Conservation (phyloP, 345 rosid species). For the Xanthoceras sorbifolium region DNA sequence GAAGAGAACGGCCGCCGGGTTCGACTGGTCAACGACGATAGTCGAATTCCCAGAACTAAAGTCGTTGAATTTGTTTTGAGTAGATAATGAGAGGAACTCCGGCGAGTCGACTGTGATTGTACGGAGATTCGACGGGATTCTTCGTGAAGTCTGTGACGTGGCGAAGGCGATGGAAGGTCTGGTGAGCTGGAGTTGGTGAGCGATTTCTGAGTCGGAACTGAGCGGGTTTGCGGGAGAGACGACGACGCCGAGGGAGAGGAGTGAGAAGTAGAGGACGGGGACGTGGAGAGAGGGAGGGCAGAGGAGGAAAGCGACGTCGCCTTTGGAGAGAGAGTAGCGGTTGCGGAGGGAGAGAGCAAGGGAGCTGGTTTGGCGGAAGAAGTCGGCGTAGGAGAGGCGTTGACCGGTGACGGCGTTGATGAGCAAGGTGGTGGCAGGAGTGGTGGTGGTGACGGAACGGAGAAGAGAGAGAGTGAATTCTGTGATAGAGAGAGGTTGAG, state of each 20-base stretch:
- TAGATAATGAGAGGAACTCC: constrained; percentile 56
- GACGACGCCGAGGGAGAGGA: constrained; percentile 68
- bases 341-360: constrained; percentile 38
- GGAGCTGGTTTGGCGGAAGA: constrained; percentile 48
- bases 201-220: constrained; percentile 62
- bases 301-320: constrained; percentile 70
- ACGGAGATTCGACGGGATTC: constrained; percentile 43
- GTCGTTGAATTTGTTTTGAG: constrained; percentile 21
- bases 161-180: constrained; percentile 76
- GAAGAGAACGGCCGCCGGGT: constrained; percentile 72
- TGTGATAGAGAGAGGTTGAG: constrained; percentile 55
- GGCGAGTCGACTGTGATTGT: constrained; percentile 72
- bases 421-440: constrained; percentile 36
- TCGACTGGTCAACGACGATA: too few relatives aligned
- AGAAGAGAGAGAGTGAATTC: constrained; percentile 54
- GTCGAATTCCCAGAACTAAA: too few relatives aligned
- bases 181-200: constrained; percentile 52
- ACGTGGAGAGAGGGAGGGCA: constrained; percentile 59
- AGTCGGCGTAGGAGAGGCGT: constrained; percentile 46
- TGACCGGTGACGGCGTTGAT: constrained; percentile 48
- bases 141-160: constrained; percentile 51
- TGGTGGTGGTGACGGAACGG: constrained; percentile 24
- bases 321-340: constrained; percentile 39
- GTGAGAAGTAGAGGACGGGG: constrained; percentile 71
- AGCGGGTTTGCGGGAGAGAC: constrained; percentile 73